A percentile compares a stretch with the other conserved stretches of the same genome.
These are phyloP conservation scores for Sanghuangporus weigelae DNA, from an alignment of 1,284 basidiomycete genomes.

Conservation along the genomic window DNA sequence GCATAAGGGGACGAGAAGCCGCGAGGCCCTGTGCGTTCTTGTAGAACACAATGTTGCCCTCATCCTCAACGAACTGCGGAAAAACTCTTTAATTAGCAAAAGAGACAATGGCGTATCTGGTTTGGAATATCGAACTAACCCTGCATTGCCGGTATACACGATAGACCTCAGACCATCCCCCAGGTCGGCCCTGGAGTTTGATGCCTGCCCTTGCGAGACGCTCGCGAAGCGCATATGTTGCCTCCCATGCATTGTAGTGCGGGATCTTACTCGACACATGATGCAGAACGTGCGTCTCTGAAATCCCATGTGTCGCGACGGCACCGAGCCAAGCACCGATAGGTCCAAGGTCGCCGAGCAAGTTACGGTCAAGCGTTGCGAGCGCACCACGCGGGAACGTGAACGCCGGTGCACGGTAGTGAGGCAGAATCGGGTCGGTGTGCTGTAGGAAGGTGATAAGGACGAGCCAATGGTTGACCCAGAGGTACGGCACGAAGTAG, in stretches of 20 bases:
- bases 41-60: slow-evolving; percentile 88
- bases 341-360: slow-evolving; percentile 75
- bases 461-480: slow-evolving; percentile 87
- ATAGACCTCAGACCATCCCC: slow-evolving; percentile 75
- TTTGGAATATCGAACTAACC: slow-evolving; percentile 30
- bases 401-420: slow-evolving; percentile 90
- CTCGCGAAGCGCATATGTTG: slow-evolving; percentile 81
- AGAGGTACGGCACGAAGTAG: slow-evolving; percentile 90
- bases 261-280: slow-evolving; percentile 93
- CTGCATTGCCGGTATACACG: slow-evolving; percentile 75
- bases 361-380: slow-evolving; percentile 85
- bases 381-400: slow-evolving; percentile 95
- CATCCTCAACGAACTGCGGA: slow-evolving; percentile 83
- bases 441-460: slow-evolving; percentile 96
- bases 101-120: slow-evolving; percentile 3
- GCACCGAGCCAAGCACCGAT: slow-evolving; percentile 76
- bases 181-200: slow-evolving; percentile 57
- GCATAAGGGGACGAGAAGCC: slow-evolving; percentile 56
- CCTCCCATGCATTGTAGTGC: slow-evolving; percentile 94
- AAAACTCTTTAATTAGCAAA: slow-evolving; percentile 9
- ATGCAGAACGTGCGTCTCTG: slow-evolving; percentile 90
- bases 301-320: slow-evolving; percentile 81
- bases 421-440: slow-evolving; percentile 91
- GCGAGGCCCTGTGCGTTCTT: slow-evolving; percentile 84
- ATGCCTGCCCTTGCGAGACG: slow-evolving; percentile 65